Evolutionary conservation across 352 stramenopile genomes (phyloP).

Genomic region (Globisporangium ultimum): DNA sequence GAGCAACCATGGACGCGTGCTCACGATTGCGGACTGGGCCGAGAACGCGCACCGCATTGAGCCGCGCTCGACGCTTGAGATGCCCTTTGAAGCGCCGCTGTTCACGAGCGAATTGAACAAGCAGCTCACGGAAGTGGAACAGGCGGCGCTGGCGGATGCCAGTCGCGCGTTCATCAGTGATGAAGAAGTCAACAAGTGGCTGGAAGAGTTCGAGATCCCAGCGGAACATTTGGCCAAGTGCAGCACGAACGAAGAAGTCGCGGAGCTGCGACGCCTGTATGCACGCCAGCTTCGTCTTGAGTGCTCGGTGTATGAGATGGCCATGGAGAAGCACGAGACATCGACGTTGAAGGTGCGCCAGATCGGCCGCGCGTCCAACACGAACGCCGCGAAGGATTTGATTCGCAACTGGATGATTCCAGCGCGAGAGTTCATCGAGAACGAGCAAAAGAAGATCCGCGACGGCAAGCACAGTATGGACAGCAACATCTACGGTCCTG

Average conservation of each 20-base stretch:
- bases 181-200: slow-evolving; percentile 75
- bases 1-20: slow-evolving; percentile 11
- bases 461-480: slow-evolving; percentile 57
- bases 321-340: slow-evolving; percentile 56
- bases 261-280: slow-evolving; percentile 63
- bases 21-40: slow-evolving; percentile 57
- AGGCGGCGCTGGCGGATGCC: slow-evolving; percentile 5
- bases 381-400: slow-evolving; percentile 56
- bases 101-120: slow-evolving; percentile 13
- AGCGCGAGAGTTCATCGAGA: slow-evolving; percentile 34
- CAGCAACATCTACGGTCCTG: slow-evolving; percentile 70
- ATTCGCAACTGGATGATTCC: slow-evolving; percentile 60
- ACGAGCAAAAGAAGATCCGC: slow-evolving; percentile 52
- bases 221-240: slow-evolving; percentile 45
- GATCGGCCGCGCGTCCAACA: slow-evolving; percentile 43
- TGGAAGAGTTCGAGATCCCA: slow-evolving; percentile 55
- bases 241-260: slow-evolving; percentile 35
- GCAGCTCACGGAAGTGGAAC: slow-evolving; percentile 10
- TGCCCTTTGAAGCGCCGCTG: slow-evolving; percentile 15
- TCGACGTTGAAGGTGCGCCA: slow-evolving; percentile 46
- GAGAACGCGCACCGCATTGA: slow-evolving; percentile 47
- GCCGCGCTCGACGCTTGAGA: slow-evolving; percentile 42
- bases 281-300: slow-evolving; percentile 75
- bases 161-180: slow-evolving; percentile 51
- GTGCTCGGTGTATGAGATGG: slow-evolving; percentile 80